Conservation (phyloP, 2,329 filamentous ascomycete genomes). For the Cordyceps pruinosa region DNA sequence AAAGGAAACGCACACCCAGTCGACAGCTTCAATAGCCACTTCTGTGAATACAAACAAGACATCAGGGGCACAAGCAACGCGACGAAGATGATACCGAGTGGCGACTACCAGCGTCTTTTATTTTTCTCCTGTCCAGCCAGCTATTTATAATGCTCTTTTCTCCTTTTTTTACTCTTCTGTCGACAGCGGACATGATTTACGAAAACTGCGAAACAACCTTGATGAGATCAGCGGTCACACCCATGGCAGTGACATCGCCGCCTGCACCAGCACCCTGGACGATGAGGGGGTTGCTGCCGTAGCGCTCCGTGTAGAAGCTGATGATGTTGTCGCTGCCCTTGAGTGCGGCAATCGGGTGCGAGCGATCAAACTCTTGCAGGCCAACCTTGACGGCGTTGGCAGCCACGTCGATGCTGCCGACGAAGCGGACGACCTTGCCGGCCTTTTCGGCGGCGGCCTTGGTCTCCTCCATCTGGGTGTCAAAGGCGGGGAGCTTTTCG, state of each 20-base stretch:
- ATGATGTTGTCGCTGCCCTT: constrained; percentile 99
- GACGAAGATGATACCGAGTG: constrained; percentile 3
- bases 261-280: constrained; percentile 92
- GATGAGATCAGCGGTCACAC: constrained; percentile 86
- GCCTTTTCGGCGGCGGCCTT: constrained; percentile 80
- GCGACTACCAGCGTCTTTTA: not conserved
- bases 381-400: constrained; percentile 82
- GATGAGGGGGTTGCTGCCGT: constrained; percentile 84
- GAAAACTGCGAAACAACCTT: constrained; percentile 74
- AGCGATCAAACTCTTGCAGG: constrained; percentile 78
- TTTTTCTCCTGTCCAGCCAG: not conserved
- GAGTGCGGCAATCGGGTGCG: constrained; percentile 84
- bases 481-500: constrained; percentile 69
- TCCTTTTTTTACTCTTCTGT: not conserved
- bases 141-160: not conserved
- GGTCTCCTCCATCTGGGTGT: constrained; percentile 80
- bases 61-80: not conserved
- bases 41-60: not conserved
- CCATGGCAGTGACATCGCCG: constrained; percentile 95
- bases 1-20: not conserved
- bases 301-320: constrained; percentile 94
- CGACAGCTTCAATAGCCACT: not conserved
- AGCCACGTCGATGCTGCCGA: constrained; percentile 85
- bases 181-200: constrained; percentile 19
- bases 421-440: constrained; percentile 89